phyloP scores from a whole-genome alignment of 768 basidiomycete species.

The Mycena haematopus region DNA sequence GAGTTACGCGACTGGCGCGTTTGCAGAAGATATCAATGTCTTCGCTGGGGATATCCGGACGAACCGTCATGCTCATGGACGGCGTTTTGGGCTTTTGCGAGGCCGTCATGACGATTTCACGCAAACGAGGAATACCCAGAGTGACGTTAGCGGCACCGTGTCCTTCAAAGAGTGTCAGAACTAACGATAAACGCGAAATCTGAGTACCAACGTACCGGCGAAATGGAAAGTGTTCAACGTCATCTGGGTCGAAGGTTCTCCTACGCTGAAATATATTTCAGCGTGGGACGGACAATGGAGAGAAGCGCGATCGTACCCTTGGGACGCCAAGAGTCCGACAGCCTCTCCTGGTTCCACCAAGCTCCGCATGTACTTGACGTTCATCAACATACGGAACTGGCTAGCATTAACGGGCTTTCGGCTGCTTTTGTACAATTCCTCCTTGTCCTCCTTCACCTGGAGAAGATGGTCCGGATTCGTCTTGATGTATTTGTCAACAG shows the following conservation, averaged over 20 bases:
- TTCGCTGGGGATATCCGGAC: slow-evolving; percentile 53
- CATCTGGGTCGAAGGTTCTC: slow-evolving; percentile 99
- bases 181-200: background rate
- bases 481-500: slow-evolving; percentile 79
- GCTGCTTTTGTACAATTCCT: slow-evolving; percentile 47
- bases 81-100: slow-evolving; percentile 96
- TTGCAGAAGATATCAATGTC: slow-evolving; percentile 86
- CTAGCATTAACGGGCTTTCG: slow-evolving; percentile 53
- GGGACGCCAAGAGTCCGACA: slow-evolving; percentile 95
- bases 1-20: slow-evolving; percentile 80
- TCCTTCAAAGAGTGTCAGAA: slow-evolving; percentile 53
- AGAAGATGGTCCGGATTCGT: slow-evolving; percentile 65
- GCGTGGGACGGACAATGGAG: background rate
- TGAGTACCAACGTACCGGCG: slow-evolving; percentile 65
- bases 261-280: slow-evolving; percentile 67
- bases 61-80: slow-evolving; percentile 89
- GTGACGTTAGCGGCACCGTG: slow-evolving; percentile 99
- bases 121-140: slow-evolving; percentile 95
- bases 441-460: slow-evolving; percentile 45
- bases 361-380: slow-evolving; percentile 91
- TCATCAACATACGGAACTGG: slow-evolving; percentile 84
- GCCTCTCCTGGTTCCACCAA: slow-evolving; percentile 98
- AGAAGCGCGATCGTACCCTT: slow-evolving; percentile 69
- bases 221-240: slow-evolving; percentile 99
- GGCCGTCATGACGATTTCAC: slow-evolving; percentile 99